phyloP scores from a whole-genome alignment of 345 rosid species.

The Eucalyptus coolabah region DNA sequence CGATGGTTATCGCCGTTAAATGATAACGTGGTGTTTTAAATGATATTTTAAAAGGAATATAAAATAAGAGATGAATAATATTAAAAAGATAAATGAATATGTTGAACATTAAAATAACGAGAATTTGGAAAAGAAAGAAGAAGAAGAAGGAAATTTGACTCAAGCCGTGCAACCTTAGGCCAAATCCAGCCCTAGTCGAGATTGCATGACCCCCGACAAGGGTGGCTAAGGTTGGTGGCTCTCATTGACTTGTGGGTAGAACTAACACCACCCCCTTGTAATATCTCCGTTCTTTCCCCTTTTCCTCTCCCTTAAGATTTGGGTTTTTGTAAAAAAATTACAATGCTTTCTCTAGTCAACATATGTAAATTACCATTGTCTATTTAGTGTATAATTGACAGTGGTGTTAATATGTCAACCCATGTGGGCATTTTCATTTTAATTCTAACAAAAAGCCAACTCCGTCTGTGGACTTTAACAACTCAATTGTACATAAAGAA shows the following conservation, averaged over 20 bases:
- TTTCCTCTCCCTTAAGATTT: neutral
- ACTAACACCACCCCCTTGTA: rapidly evolving
- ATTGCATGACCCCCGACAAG: neutral
- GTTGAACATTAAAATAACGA: rapidly evolving
- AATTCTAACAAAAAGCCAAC: neutral
- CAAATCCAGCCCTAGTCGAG: neutral
- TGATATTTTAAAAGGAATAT: neutral
- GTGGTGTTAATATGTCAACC: neutral
- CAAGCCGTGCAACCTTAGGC: neutral
- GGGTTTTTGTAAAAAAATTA: neutral
- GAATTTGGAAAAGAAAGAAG: rapidly evolving
- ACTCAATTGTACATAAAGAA: neutral
- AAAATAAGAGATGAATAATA: neutral
- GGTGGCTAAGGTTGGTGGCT: neutral
- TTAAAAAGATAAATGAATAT: neutral
- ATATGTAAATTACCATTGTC: neutral
- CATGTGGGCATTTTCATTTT: neutral
- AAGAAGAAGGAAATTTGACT: rapidly evolving
- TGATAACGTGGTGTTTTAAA: rapidly evolving
- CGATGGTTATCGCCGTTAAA: neutral
- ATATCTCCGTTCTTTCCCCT: rapidly evolving
- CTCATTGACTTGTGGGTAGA: rapidly evolving
- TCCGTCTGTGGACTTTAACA: too few species aligned
- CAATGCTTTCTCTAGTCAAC: neutral
- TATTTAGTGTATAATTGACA: neutral